These are phyloP conservation scores for Penicillium sp. DNA, from an alignment of 2,329 filamentous ascomycete genomes.

Conservation along the genomic window DNA sequence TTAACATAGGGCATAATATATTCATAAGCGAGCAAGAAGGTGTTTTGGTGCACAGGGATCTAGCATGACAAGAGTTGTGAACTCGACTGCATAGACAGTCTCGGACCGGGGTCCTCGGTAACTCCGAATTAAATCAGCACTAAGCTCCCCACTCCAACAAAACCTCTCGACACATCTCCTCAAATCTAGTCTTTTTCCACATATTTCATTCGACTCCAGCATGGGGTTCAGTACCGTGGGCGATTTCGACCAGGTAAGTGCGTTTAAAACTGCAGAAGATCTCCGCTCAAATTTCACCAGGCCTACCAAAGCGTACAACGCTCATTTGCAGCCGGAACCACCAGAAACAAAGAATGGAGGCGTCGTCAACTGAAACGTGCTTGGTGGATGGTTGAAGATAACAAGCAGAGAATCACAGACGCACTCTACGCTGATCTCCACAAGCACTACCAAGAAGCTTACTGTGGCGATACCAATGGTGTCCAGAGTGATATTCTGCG, in stretches of 20 bases:
- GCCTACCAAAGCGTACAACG: slow-evolving; percentile 15
- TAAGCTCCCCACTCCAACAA: neutral
- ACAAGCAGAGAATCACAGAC: slow-evolving; percentile 16
- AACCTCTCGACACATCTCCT: neutral
- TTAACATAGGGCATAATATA: neutral
- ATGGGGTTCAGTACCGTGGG: slow-evolving; percentile 17
- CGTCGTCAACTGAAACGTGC: slow-evolving; percentile 19
- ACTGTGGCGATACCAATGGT: slow-evolving; percentile 9
- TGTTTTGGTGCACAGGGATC: neutral
- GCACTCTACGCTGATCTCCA: slow-evolving; percentile 20
- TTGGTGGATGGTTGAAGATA: slow-evolving; percentile 26
- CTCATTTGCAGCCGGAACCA: slow-evolving; percentile 15
- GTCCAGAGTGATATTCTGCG: slow-evolving; percentile 41
- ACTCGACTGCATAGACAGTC: neutral
- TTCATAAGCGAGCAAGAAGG: neutral
- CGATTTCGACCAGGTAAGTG: slow-evolving; percentile 19
- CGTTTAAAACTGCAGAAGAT: neutral
- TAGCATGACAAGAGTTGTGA: neutral
- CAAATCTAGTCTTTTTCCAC: slow-evolving; percentile 7
- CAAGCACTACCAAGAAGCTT: slow-evolving; percentile 19
- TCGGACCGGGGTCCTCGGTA: neutral
- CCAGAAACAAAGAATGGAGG: slow-evolving; percentile 20
- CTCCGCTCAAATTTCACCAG: slow-evolving; percentile 3
- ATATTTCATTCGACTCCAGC: neutral
- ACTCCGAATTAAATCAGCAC: neutral